These are phyloP conservation scores for Ceratocystis alfenasii DNA, from an alignment of 2,329 filamentous ascomycete genomes.

Conservation along the genomic window DNA sequence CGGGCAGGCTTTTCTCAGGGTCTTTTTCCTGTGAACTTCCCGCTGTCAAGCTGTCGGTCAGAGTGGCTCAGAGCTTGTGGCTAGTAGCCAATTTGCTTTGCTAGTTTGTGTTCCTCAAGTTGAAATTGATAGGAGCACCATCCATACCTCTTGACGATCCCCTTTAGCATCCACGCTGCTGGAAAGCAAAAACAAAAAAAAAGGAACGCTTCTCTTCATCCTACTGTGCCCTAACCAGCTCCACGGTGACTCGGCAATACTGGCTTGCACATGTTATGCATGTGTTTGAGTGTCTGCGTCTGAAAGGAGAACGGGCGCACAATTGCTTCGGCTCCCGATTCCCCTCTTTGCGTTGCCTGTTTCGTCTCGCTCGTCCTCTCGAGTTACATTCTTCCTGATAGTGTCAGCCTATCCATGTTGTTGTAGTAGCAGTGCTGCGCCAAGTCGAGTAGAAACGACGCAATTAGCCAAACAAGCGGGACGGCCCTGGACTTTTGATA, in stretches of 20 bases:
- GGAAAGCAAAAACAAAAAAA: background rate
- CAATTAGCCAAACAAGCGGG: background rate
- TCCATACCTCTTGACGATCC: background rate
- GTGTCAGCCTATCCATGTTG: background rate
- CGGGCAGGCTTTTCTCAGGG: background rate
- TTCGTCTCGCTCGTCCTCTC: background rate
- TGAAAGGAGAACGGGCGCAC: background rate
- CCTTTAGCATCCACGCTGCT: background rate
- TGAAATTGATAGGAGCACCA: background rate
- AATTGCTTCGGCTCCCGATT: background rate
- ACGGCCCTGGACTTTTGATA: slow-evolving; percentile 5
- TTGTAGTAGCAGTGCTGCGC: background rate
- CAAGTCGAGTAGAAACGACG: background rate
- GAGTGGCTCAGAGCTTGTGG: background rate
- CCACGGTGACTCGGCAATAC: background rate
- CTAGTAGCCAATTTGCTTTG: background rate
- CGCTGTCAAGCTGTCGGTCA: too few relatives aligned
- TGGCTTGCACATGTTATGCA: background rate
- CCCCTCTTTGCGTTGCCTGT: background rate
- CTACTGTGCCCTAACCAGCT: background rate
- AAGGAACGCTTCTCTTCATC: background rate
- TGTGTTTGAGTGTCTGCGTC: background rate
- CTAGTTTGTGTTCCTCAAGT: background rate
- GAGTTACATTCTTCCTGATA: background rate
- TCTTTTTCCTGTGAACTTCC: background rate